Evolutionary conservation across 176 grass and related monocot species (phyloP).

Genomic region (Chloris gayana): DNA sequence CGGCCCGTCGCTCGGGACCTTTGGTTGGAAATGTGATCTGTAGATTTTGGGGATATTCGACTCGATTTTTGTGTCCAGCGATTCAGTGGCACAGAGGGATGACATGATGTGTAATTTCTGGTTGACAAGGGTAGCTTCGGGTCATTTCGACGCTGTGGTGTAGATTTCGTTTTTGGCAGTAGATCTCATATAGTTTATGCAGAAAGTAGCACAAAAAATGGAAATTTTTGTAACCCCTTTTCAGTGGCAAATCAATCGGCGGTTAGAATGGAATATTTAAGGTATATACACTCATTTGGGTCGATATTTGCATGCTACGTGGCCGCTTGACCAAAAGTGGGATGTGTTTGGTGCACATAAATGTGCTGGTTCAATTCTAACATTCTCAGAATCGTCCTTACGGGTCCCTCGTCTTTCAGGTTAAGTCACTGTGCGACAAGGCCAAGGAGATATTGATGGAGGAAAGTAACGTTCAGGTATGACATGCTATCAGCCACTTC

Average conservation of each 20-base stretch:
- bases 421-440: constrained; percentile 88
- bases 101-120: background rate
- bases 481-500: background rate
- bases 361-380: constrained; percentile 29
- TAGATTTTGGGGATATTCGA: background rate
- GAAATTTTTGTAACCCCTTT: background rate
- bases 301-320: constrained; percentile 18
- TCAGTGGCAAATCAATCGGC: background rate
- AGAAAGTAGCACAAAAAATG: constrained; percentile 23
- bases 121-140: constrained; percentile 1
- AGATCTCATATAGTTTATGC: constrained; percentile 26
- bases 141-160: constrained; percentile 13
- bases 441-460: constrained; percentile 97
- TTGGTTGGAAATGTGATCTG: constrained; percentile 24
- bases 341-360: constrained; percentile 29
- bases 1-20: background rate
- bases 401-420: constrained; percentile 48
- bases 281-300: constrained; percentile 5
- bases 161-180: constrained; percentile 28
- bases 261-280: constrained; percentile 3
- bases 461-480: constrained; percentile 98
- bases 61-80: background rate
- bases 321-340: background rate
- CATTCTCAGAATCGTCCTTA: constrained; percentile 31
- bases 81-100: background rate